Evolutionary conservation across 495 filamentous ascomycete genomes (phyloP).

Genomic region (Xylaria palmicola): DNA sequence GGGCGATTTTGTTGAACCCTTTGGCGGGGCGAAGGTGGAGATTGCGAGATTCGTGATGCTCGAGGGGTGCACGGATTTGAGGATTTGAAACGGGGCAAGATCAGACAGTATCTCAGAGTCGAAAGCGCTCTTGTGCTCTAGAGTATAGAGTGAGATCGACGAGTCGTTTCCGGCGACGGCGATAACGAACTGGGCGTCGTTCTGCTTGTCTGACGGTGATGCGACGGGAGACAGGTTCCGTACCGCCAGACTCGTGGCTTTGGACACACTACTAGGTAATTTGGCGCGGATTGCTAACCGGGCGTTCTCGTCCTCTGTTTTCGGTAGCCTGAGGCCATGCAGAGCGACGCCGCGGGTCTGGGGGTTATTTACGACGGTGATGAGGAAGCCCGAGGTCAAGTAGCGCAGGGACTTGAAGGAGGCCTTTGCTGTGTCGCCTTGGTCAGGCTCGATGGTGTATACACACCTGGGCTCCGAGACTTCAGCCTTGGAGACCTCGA

Average conservation of each 20-base stretch:
- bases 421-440: conserved; percentile 51
- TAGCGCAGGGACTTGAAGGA: conserved; percentile 71
- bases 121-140: conserved; percentile 55
- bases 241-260: conserved; percentile 72
- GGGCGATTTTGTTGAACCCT: conserved; percentile 40
- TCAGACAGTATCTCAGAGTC: conserved; percentile 52
- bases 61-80: conserved; percentile 74
- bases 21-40: conserved; percentile 64
- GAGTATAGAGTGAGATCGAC: conserved; percentile 72
- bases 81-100: conserved; percentile 60
- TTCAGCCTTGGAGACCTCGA: conserved; percentile 50
- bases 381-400: conserved; percentile 70
- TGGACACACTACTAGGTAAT: conserved; percentile 42
- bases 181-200: conserved; percentile 70
- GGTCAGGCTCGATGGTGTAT: conserved; percentile 58
- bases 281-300: conserved; percentile 40
- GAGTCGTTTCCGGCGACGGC: conserved; percentile 82
- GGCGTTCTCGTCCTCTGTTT: conserved; percentile 38
- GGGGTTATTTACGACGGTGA: conserved; percentile 58
- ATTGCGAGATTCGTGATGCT: conserved; percentile 85
- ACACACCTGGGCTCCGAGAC: conserved; percentile 56
- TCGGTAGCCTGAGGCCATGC: conserved; percentile 50
- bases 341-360: conserved; percentile 48
- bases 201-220: conserved; percentile 42
- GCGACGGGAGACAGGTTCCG: conserved; percentile 58